phyloP scores from a whole-genome alignment of 2,329 filamentous ascomycete genomes.

The Chrysoporthe deuterocubensis region DNA sequence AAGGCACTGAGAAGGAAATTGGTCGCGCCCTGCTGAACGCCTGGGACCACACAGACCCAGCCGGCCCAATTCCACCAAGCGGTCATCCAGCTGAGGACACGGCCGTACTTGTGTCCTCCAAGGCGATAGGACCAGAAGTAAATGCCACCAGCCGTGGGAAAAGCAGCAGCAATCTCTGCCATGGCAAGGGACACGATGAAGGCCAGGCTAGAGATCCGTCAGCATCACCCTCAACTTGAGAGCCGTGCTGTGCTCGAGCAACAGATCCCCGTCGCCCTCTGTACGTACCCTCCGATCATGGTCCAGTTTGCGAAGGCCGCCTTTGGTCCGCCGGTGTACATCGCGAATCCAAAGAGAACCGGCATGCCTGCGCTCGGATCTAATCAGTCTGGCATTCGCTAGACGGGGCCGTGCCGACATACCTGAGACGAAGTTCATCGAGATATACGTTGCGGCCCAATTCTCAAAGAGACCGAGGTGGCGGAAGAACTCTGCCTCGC shows the following conservation, averaged over 20 bases:
- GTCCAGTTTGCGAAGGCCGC: constrained; percentile 45
- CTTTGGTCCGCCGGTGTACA: constrained; percentile 44
- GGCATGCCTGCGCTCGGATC: constrained; percentile 39
- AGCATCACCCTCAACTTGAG: background rate
- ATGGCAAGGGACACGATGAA: constrained; percentile 42
- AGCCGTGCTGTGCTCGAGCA: background rate
- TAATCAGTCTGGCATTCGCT: background rate
- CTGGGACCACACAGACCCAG: constrained; percentile 43
- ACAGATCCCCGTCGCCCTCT: background rate
- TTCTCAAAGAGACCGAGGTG: constrained; percentile 43
- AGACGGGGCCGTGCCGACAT: background rate
- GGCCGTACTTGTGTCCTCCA: constrained; percentile 42
- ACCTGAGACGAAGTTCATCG: constrained; percentile 42
- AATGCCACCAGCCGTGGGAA: constrained; percentile 44
- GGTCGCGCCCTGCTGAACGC: constrained; percentile 44
- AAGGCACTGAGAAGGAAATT: constrained; percentile 46
- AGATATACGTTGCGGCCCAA: constrained; percentile 42
- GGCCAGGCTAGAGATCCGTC: constrained; percentile 31
- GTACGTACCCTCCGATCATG: constrained; percentile 39
- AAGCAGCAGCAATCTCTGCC: constrained; percentile 43
- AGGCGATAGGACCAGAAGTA: constrained; percentile 45
- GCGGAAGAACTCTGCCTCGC: constrained; percentile 37
- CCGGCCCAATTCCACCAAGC: constrained; percentile 46
- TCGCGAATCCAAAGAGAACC: constrained; percentile 43
- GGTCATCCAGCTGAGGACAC: constrained; percentile 45